Evolutionary conservation across 129 eudicot species (phyloP), one percentile per base, ranked within the genome.

Genomic region (Glebionis coronaria): DNA sequence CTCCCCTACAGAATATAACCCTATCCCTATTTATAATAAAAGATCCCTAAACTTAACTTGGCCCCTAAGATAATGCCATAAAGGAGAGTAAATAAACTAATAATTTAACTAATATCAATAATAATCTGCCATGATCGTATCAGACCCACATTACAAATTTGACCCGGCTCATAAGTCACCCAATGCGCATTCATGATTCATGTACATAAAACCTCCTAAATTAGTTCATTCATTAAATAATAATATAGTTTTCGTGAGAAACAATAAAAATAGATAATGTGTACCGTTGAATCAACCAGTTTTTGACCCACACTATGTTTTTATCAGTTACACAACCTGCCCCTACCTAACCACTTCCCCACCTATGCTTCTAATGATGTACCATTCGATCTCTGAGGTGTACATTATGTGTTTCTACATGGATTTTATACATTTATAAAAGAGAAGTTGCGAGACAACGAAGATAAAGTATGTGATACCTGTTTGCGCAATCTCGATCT

Each of bases 401-500:
- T 35, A 2, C 42, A 10, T 7, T 7, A 35, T 35, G 42, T 35
- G 42, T 35, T 35, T 35, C 2, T 9, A 35, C 8, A 35, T 7
- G 8, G 42, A 35, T 9, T 35, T 7, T 55, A 20, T 55, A 31
- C 60, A 14, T 58, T 27, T 9, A 27, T 58, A 58, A 28, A 57
- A 11, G 28, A 12, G 1, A 28, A 18, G 28, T 58, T 58, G 63
- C 13, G 29, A 28, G 14, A 19, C 60, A 55, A 2, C 11, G 19
- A 54, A 71, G 47, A 5, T 23, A 7, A 56, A 44, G 40, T 19
- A 28, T 53, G 19, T 18, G 53, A 53, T 83, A 92, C 98, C 98
- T 92, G 98, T 69, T 92, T 92, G 52, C 96, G 96, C 80, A 92
- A 73, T 74, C 98, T 88, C 74, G 96, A 92, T 64, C 96, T 82